Evolutionary conservation across 108 stramenopile species (phyloP), one percentile per base, ranked within the genome.

Genomic region (Fragilaria radians): DNA sequence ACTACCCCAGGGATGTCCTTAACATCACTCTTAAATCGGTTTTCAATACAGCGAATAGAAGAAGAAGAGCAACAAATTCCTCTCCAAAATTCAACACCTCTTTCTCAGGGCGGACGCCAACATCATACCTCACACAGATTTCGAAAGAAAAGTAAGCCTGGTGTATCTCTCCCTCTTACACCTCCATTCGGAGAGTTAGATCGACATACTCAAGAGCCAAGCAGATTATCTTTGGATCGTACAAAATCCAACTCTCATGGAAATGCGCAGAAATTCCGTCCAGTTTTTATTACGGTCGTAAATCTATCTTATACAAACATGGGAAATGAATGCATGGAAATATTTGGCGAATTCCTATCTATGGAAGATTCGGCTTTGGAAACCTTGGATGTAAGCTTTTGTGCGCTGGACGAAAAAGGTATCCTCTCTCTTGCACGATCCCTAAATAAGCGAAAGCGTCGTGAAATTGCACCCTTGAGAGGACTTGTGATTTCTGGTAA

Each of bases 331-430:
- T 74, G 86, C 25, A 70, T 92, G 49, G 90, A 92, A 28, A 51
- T 78, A 19, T 63, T 88, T 27, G 69, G 73, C 42, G 77, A 86
- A 53, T 67, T 84, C 19, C 48, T 92, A 5, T 70, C 64, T 34
- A 62, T 62, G 45, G 73, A 81, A 29, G 68, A 63, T 24, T 59
- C 80, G 4, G 21, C 52, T 23, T 68, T 91, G 49, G 83, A 79
- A 54, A 80, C 85, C 21, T 66, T 92, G 9, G 90, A 92, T 59
- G 54, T 92, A 25, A 82, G 86, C 46, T 92, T 91, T 65, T 92
- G 90, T 57, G 72, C 68, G 19, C 49, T 92, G 24, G 68, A 76
- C 0, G 79, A 79, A 48, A 58, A 58, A 26, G 86, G 86, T 17
- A 54, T 83, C 14, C 24, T 84, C 19, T 59, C 82, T 1, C 59